Percentiles rank a stretch among this genome's conserved stretches.
phyloP scores from a whole-genome alignment of 257 asterid genomes.

The Salvia hispanica region DNA sequence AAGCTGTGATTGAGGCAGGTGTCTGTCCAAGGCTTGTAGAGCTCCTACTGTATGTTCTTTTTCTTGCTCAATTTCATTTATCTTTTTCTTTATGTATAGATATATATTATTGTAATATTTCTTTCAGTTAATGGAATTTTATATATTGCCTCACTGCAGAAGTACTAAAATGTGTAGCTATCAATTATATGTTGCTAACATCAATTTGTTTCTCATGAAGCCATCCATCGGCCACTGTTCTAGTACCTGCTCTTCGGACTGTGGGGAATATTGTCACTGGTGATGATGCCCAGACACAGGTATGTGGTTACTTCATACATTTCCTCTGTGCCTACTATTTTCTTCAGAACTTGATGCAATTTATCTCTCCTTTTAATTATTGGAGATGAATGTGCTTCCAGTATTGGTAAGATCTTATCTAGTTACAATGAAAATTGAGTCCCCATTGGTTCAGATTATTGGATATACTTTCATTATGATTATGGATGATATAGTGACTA shows the following conservation, averaged over 20 bases:
- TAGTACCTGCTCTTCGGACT: slow-evolving; percentile 89
- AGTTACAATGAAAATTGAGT: neutral
- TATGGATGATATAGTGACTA: neutral
- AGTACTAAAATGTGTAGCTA: neutral
- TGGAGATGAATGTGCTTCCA: slow-evolving; percentile 8
- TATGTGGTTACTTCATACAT: slow-evolving; percentile 25
- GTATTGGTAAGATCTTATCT: neutral
- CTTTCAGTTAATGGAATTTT: neutral
- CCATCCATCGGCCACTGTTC: slow-evolving; percentile 93
- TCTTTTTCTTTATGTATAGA: neutral
- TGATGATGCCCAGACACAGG: slow-evolving; percentile 90
- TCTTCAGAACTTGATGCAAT: neutral
- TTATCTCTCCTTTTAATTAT: slow-evolving; percentile 4
- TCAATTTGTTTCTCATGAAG: slow-evolving; percentile 47
- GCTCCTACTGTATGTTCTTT: slow-evolving; percentile 60
- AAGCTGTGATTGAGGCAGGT: slow-evolving; percentile 90
- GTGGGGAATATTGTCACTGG: slow-evolving; percentile 96
- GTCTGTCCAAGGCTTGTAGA: slow-evolving; percentile 81
- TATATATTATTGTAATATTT: neutral
- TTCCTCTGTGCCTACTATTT: neutral
- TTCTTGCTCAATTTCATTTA: slow-evolving; percentile 1
- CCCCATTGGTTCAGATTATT: neutral
- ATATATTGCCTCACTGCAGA: slow-evolving; percentile 5
- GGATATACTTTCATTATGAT: neutral
- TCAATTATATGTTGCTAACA: slow-evolving; percentile 28